phyloP scores from a whole-genome alignment of 2,329 filamentous ascomycete species.

The Cordyceps sp. region DNA sequence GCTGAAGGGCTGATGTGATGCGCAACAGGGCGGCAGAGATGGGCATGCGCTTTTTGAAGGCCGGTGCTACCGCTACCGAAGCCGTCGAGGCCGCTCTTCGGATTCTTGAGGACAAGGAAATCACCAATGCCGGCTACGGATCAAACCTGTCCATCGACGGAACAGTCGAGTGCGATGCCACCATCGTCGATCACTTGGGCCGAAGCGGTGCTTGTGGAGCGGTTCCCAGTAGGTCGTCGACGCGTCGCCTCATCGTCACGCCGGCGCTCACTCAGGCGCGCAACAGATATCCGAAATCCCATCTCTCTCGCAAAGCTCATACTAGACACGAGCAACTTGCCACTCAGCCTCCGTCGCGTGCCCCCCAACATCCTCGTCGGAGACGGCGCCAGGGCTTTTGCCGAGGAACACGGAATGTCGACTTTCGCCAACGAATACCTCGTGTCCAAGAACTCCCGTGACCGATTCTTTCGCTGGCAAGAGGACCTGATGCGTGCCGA shows the following conservation, averaged over 20 bases:
- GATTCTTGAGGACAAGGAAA: conserved; percentile 79
- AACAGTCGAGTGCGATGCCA: conserved; percentile 85
- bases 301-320: conserved; percentile 74
- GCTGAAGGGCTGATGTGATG: conserved; percentile 1
- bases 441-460: conserved; percentile 62
- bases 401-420: conserved; percentile 58
- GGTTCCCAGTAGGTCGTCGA: conserved; percentile 49
- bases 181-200: conserved; percentile 78
- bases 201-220: conserved; percentile 88
- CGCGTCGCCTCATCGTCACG: no score
- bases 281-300: conserved; percentile 74
- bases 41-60: conserved; percentile 66
- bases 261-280: background rate
- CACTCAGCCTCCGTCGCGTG: conserved; percentile 72
- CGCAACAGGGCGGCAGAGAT: conserved; percentile 57
- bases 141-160: conserved; percentile 90
- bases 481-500: conserved; percentile 53
- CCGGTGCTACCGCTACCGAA: conserved; percentile 66
- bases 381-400: conserved; percentile 74
- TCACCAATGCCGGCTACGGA: conserved; percentile 91
- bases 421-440: conserved; percentile 60
- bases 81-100: conserved; percentile 82
- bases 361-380: conserved; percentile 86
- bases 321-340: conserved; percentile 58
- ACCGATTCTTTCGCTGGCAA: conserved; percentile 67